A percentile compares a stretch with the other conserved stretches of the same genome.
phyloP scores from a whole-genome alignment of 176 grass and related monocot species.

The Thinopyrum elongatum region DNA sequence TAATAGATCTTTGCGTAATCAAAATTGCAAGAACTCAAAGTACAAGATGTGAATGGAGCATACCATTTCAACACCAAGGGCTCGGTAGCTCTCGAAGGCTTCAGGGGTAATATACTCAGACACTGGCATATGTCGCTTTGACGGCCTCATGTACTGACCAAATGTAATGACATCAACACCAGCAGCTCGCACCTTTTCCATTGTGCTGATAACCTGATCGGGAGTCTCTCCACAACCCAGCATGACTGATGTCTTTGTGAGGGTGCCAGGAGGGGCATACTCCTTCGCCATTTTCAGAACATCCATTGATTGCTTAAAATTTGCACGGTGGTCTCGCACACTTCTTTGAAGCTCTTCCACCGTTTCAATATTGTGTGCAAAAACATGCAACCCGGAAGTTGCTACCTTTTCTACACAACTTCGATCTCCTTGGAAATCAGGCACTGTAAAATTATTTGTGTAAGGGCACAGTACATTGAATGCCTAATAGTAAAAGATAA shows the following conservation, averaged over 20 bases:
- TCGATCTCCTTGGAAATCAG: constrained; percentile 88
- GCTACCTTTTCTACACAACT: constrained; percentile 82
- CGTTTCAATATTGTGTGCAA: constrained; percentile 98
- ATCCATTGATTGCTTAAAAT: constrained; percentile 95
- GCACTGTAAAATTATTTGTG: constrained; percentile 50
- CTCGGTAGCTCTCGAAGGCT: constrained; percentile 79
- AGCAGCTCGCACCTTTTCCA: constrained; percentile 89
- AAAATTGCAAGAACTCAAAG: background rate
- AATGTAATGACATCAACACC: constrained; percentile 98
- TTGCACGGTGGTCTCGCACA: constrained; percentile 82
- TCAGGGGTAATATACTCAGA: constrained; percentile 95
- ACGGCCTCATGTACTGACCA: constrained; percentile 98
- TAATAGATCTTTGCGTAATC: background rate
- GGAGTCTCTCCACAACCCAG: constrained; percentile 88
- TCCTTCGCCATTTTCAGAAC: constrained; percentile 95
- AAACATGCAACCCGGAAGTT: constrained; percentile 90
- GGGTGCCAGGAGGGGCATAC: constrained; percentile 80
- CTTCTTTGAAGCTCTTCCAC: constrained; percentile 83
- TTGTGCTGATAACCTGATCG: constrained; percentile 85
- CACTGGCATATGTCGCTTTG: constrained; percentile 95
- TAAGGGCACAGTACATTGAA: constrained; percentile 34
- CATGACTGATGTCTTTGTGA: constrained; percentile 97
- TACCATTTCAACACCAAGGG: constrained; percentile 93
- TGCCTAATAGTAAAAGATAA: constrained; percentile 9
- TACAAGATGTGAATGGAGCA: background rate